Base-by-base conservation (phyloP, 768 basidiomycete species). In the Boletus bicolor region DNA sequence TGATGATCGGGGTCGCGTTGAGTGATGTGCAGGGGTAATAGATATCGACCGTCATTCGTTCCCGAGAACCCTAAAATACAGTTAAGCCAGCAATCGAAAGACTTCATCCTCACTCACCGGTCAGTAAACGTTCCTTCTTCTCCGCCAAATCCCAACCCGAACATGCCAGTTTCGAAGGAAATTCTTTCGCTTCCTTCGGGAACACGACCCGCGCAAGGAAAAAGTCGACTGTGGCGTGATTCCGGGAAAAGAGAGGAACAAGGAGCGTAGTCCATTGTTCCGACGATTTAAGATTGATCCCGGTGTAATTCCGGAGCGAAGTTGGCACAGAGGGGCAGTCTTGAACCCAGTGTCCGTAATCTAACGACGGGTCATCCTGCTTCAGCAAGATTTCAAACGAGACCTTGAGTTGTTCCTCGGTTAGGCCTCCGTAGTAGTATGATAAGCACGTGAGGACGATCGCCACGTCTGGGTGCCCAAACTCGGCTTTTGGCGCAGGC, bases 81-180 rank as follows among this genome's bases (percentile, higher is more conserved):
- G 2, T 24, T 44, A 0, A 38, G 14, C 14, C 3, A 10, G 17
- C 3, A 12, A 26, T 15, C 6, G 8, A 21, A 3, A 28, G 2
- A 14, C 2, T 1, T 3, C 0, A 14, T 28, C 24, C 7, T 30
- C 2, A 34, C 55, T 44, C 28, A 64, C 62, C 63, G 0, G 62
- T 64, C 5, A 61, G 17, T 2, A 55, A 1, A 5, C 19, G 44
- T 2, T 38, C 30, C 44, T 71, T 78, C 3, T 51, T 55, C 49
- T 77, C 76, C 0, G 77, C 80, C 38, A 83, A 64, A 68, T 83
- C 82, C 82, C 82, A 83, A 0, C 75, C 75, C 2, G 77, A 79
- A 12, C 81, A 77, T 4, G 76, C 60, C n/a, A 83, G 66, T 58
- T 79, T 82, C 11, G 58, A 51, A 1, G 73, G 73, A 56, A 81